Evolutionary conservation across 257 asterid species (phyloP), one percentile per base, ranked within the genome.

Genomic region (Haberlea rhodopensis): DNA sequence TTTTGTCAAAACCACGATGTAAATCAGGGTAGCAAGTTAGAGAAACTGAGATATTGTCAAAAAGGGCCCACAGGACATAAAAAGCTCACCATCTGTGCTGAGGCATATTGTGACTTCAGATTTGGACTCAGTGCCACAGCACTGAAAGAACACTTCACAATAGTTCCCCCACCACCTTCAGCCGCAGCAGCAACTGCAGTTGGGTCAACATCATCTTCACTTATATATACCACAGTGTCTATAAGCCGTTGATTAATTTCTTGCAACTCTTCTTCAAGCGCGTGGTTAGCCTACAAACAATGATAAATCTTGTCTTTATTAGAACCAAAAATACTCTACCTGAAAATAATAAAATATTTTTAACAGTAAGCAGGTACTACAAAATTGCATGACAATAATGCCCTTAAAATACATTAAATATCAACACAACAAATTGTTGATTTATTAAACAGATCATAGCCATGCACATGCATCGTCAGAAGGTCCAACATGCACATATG

Each of bases 71-170:
- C 25, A 68, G 53, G 71, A 46, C 48, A 54, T 64, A 57, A 61
- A 54, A 63, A 69, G 60, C 88, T 80, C 75, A 91, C 98, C 96
- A 80, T 86, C 69, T 83, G 98, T 7, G 91, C 94, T 46, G 96
- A 91, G 64, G 96, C 95, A 79, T 84, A 91, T 68, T 83, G 98
- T 63, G 96, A 78, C 70, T 91, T 91, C 73, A 91, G 76, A 70
- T 76, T 85, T 54, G 96, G 96, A 76, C 98, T 83, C 67, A 91
- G 89, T 21, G 95, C 88, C 56, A 91, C 86, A 53, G 94, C 94
- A 32, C 74, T 83, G 74, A 81, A 91, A 58, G 90, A 86, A 79
- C 95, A 91, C 86, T 88, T 91, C 57, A 91, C 88, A 29, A 87
- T 78, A 60, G 81, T 86, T 64, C 98, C 96, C 60, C 85, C 94